Evolutionary conservation across 2,329 filamentous ascomycete species (phyloP), one percentile per base, ranked within the genome.

Genomic region (Colletotrichum eremochloae): DNA sequence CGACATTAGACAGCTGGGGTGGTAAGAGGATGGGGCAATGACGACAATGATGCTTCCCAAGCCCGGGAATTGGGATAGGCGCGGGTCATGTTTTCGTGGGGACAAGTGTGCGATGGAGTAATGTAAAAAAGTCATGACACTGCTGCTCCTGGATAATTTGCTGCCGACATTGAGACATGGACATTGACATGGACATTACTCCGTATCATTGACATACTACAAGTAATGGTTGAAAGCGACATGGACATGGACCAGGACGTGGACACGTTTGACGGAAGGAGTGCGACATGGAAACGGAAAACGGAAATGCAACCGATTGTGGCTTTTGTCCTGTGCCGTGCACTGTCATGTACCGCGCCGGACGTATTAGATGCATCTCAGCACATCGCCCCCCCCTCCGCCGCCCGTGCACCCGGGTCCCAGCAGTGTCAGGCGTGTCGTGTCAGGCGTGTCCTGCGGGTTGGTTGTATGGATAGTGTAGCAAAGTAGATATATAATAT

Each of bases 21-120:
- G 24, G 24, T 36, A 36, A 36, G 33, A 36, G 18, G 42, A 44
- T 20, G 44, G 44, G 44, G 44, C 44, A 20, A 46, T 46, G 46
- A 63, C 38, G 48, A 63, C 61, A 50, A 63, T 36, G 61, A 63
- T 40, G 60, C 60, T 20, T 36, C 46, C n/a, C 50, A 29, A 9
- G 31, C n/a, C 31, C 46, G 60, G 29, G 44, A 24, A 63, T 38
- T 52, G 31, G 33, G 31, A 50, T 38, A 20, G 60, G 31, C 60
- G 60, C 31, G 31, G 12, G 29, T 15, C 33, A 46, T 46, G 18
- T 36, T 14, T 46, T 46, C 24, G 33, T 60, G 38, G 24, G 7
- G 40, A 11, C 7, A 44, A 44, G 42, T 20, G 15, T 20, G 15
- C 42, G 42, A 20, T 20, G 42, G 42, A 44, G 42, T 20, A 44